These are phyloP conservation scores for Phlyctochytrium planicorne DNA, from an alignment of 192 early-diverging fungal species.

Conservation along the genomic window DNA sequence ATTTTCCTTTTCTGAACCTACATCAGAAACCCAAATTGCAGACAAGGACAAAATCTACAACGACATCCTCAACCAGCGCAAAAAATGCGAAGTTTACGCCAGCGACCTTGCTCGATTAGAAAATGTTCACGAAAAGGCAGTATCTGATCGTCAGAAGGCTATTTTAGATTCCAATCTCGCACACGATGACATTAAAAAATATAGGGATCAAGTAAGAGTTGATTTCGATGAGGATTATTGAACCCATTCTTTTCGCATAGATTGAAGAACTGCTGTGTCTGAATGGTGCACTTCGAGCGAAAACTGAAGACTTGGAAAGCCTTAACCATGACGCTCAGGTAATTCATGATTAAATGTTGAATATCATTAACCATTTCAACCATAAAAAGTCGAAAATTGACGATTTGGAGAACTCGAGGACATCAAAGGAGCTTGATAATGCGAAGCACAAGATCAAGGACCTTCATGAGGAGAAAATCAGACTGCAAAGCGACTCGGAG, in stretches of 20 bases:
- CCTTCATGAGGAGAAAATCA: conserved; percentile 22
- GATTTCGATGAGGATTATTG: too few relatives aligned
- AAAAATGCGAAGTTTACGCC: conserved; percentile 31
- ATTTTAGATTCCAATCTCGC: conserved; percentile 10
- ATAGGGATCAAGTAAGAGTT: conserved; percentile 46
- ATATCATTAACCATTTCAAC: not conserved
- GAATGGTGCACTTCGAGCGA: not conserved
- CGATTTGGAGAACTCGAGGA: conserved; percentile 16
- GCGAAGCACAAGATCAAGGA: conserved; percentile 14
- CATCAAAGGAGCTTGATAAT: conserved; percentile 22
- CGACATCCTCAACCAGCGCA: conserved; percentile 33
- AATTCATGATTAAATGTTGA: not conserved
- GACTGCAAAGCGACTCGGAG: conserved; percentile 17
- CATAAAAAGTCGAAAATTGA: not conserved
- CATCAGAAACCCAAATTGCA: conserved; percentile 25
- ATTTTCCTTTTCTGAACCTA: not conserved
- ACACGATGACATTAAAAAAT: conserved; percentile 26
- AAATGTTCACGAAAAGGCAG: conserved; percentile 26
- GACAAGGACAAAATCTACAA: conserved; percentile 48
- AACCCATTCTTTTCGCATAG: not conserved
- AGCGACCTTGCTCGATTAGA: conserved; percentile 32
- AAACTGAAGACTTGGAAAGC: not conserved
- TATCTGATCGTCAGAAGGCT: conserved; percentile 34
- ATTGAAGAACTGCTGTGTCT: not conserved
- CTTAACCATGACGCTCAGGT: not conserved